Evolutionary conservation across 1,284 basidiomycete genomes (phyloP), one percentile per base, ranked within the genome.

Genomic region (Moesziomyces sp.): DNA sequence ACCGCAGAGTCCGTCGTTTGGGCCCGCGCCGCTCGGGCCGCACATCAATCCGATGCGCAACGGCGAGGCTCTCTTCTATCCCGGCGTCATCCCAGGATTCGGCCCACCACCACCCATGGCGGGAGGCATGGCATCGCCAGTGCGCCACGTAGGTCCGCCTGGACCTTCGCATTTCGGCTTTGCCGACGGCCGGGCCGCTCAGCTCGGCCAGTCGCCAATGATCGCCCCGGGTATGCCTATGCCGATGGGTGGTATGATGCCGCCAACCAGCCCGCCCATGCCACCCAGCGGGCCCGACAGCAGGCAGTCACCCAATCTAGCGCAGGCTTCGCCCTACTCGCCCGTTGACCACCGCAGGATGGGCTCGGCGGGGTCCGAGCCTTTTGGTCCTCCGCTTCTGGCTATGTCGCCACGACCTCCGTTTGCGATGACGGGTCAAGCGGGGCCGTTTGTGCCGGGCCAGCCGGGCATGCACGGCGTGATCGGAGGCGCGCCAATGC

Each of bases 1-100:
- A 18, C 76, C 61, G 26, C 73, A 69, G 26, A 74, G 72, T 46
- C 72, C 72, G 5, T 66, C 63, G 19, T 71, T 69, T 30, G 74
- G 70, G 19, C 59, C 70, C 3, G 24, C 71, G 24, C 52, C 58
- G n/a, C 54, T 67, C 21, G 56, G 55, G 9, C 55, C 56, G 1
- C 62, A 53, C 23, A 50, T 57, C 43, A 55, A 62, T 14, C 50
- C 66, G 19, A 65, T 76, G 60, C 69, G 64, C 23, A 61, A 58
- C 38, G 65, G 61, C 6, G 69, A 69, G 26, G 62, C 74, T 8
- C 56, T 65, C 43, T 74, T 70, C 53, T 72, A 70, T 23, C 66
- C 63, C 1, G 65, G 74, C 18, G 35, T 60, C 14, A 55, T 51
- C 11, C 58, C 60, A 14, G 59, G 58, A 2, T 73, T 62, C 24